A percentile compares a stretch with the other conserved stretches of the same genome.
Evolutionary conservation across 1,284 basidiomycete genomes (phyloP).

Genomic region (Ustilago nuda): DNA sequence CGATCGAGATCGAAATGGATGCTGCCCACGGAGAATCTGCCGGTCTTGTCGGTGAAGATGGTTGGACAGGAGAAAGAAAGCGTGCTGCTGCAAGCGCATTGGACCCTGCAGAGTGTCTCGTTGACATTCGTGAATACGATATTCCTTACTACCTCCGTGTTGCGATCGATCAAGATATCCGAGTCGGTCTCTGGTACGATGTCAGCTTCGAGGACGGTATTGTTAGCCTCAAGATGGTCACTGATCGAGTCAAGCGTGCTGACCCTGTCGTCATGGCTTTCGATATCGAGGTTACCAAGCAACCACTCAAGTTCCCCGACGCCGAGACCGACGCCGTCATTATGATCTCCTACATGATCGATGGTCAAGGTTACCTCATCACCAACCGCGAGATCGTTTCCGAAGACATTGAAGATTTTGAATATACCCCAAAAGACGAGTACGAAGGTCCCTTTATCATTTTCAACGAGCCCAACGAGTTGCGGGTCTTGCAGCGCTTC

Average conservation of each 20-base stretch:
- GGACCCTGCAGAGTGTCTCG: slow-evolving; percentile 88
- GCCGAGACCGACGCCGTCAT: slow-evolving; percentile 96
- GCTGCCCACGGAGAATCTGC: slow-evolving; percentile 17
- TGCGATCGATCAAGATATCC: slow-evolving; percentile 97
- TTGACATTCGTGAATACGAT: slow-evolving; percentile 96
- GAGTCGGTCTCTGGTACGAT: slow-evolving; percentile 96
- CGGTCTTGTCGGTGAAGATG: slow-evolving; percentile 69
- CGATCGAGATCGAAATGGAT: slow-evolving; percentile 58
- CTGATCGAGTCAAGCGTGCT: slow-evolving; percentile 93
- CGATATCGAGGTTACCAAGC: slow-evolving; percentile 99
- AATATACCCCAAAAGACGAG: slow-evolving; percentile 97
- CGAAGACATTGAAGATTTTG: slow-evolving; percentile 98
- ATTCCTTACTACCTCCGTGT: slow-evolving; percentile 97
- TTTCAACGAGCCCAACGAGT: slow-evolving; percentile 95
- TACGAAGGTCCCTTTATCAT: slow-evolving; percentile 97
- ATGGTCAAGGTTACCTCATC: slow-evolving; percentile 96
- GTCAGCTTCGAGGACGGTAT: slow-evolving; percentile 83
- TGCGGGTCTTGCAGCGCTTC: slow-evolving; percentile 77
- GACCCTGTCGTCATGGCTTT: slow-evolving; percentile 99
- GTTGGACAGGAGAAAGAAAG: slow-evolving; percentile 40
- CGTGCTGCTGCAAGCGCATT: slow-evolving; percentile 64
- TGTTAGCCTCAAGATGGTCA: slow-evolving; percentile 79
- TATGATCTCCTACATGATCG: slow-evolving; percentile 99
- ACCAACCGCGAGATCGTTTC: slow-evolving; percentile 97
- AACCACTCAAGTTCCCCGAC: slow-evolving; percentile 98